Percentiles rank a stretch among this genome's conserved stretches.
Conservation (phyloP, 2,329 filamentous ascomycete species). For the Apiospora rasikravindrae region DNA sequence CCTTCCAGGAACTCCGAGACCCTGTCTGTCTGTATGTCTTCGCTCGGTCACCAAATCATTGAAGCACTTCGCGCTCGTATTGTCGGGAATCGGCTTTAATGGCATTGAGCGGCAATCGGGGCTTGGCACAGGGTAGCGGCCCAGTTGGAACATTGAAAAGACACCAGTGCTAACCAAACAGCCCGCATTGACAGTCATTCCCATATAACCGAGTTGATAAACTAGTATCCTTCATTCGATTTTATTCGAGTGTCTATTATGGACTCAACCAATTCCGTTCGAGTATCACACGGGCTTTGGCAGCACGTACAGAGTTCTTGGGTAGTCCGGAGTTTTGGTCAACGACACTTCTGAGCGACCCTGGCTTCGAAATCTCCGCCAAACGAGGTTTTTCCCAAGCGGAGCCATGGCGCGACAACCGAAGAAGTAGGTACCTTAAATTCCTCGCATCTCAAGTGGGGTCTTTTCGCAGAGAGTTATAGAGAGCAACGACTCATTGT, state of each 20-base stretch:
- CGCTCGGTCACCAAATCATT: not conserved
- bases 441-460: not conserved
- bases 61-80: not conserved
- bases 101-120: not conserved
- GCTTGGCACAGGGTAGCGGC: not conserved
- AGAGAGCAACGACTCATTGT: not conserved
- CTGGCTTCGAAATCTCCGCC: not conserved
- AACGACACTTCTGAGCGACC: not conserved
- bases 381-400: constrained; percentile 10
- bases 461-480: not conserved
- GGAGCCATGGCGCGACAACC: constrained; percentile 1
- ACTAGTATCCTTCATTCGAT: too few relatives aligned
- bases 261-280: too few relatives aligned
- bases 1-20: not conserved
- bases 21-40: not conserved
- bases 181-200: too few relatives aligned
- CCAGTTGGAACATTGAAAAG: too few relatives aligned
- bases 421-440: not conserved
- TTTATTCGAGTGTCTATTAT: too few relatives aligned
- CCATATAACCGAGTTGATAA: too few relatives aligned
- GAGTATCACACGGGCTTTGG: too few relatives aligned
- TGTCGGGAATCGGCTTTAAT: not conserved
- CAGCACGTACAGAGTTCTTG: too few relatives aligned
- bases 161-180: too few relatives aligned
- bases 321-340: too few relatives aligned